These are phyloP conservation scores for Maudiozyma humilis DNA, from an alignment of 1,139 yeast species.

Conservation along the genomic window DNA sequence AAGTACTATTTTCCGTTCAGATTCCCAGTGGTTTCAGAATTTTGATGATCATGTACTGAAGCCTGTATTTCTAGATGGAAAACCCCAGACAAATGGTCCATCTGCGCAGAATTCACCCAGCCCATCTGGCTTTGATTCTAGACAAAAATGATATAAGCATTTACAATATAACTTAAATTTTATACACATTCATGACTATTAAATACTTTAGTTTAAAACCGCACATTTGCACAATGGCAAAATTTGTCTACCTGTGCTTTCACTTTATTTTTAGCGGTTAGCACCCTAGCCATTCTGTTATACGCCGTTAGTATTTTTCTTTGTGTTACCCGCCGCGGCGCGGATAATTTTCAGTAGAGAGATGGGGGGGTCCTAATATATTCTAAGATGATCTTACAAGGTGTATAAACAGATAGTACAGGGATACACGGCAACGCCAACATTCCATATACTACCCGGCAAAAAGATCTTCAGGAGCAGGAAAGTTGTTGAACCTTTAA, in stretches of 20 bases:
- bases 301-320: too few relatives aligned
- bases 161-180: neutral
- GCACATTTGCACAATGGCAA: neutral
- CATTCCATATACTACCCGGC: neutral
- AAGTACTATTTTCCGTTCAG: slow-evolving; percentile 47
- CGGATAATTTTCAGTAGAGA: neutral
- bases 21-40: slow-evolving; percentile 84
- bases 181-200: neutral
- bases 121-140: neutral
- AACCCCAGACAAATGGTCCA: slow-evolving; percentile 2
- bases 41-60: slow-evolving; percentile 93
- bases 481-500: too few relatives aligned
- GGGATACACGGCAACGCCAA: neutral
- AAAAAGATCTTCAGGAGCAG: too few relatives aligned
- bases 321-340: slow-evolving; percentile 1
- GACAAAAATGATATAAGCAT: neutral
- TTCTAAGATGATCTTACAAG: neutral
- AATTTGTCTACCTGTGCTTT: too few relatives aligned
- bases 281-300: neutral
- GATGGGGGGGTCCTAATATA: neutral
- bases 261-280: neutral
- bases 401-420: neutral
- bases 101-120: neutral
- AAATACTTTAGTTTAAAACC: neutral
- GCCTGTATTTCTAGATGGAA: slow-evolving; percentile 77